phyloP scores from a whole-genome alignment of 345 rosid genomes.

The Rhodamnia argentea region DNA sequence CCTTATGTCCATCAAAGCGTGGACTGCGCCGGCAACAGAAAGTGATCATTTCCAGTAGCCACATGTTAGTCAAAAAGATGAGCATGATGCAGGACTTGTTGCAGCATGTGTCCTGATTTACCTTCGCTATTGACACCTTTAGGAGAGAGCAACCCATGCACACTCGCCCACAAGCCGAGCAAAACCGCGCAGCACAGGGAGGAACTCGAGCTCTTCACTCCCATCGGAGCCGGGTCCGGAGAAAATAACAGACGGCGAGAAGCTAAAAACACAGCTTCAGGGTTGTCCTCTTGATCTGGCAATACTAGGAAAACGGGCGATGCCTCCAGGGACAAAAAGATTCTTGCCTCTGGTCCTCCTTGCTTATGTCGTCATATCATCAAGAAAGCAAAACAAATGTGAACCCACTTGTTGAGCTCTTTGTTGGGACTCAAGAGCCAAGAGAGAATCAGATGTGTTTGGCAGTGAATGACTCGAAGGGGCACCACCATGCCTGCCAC shows the following conservation, averaged over 20 bases:
- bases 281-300: neutral
- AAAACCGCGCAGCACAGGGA: constrained; percentile 13
- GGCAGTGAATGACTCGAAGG: neutral
- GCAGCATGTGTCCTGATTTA: constrained; percentile 6
- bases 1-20: constrained; percentile 61
- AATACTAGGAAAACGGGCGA: constrained; percentile 1
- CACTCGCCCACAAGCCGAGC: constrained; percentile 30
- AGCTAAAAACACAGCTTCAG: constrained; percentile 6
- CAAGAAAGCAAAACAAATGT: neutral
- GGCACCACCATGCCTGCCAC: constrained; percentile 39
- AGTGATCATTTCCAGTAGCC: neutral
- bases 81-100: neutral
- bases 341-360: neutral
- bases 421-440: constrained; percentile 21
- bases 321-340: constrained; percentile 1
- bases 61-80: neutral
- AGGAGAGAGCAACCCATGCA: constrained; percentile 50
- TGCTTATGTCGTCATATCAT: neutral
- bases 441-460: constrained; percentile 11
- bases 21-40: constrained; percentile 28
- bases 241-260: neutral
- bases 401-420: constrained; percentile 10
- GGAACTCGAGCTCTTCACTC: constrained; percentile 12
- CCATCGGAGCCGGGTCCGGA: constrained; percentile 16
- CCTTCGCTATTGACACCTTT: constrained; percentile 85